A percentile compares a stretch with the other conserved stretches of the same genome.
These are phyloP conservation scores for Wickerhamiella musiphila DNA, from an alignment of 805 yeast species.

Conservation along the genomic window DNA sequence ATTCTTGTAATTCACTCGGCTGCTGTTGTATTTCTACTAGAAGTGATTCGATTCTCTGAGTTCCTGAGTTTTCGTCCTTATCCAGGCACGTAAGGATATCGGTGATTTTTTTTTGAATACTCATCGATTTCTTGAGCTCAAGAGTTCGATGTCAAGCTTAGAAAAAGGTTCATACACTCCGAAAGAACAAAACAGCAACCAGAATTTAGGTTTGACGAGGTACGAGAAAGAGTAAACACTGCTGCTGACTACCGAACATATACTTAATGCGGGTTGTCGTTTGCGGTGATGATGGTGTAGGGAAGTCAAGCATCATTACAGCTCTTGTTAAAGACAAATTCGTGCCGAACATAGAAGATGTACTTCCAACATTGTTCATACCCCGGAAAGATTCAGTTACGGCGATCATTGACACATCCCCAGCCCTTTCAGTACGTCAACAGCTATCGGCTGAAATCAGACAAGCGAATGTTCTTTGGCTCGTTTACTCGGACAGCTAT, in stretches of 20 bases:
- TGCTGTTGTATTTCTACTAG: too few species aligned
- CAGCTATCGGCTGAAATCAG: slow-evolving; percentile 56
- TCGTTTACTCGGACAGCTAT: slow-evolving; percentile 87
- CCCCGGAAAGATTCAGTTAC: slow-evolving; percentile 57
- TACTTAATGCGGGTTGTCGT: slow-evolving; percentile 70
- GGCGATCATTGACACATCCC: slow-evolving; percentile 62
- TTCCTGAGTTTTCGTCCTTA: too few species aligned
- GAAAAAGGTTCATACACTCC: too few species aligned
- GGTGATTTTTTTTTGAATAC: too few species aligned
- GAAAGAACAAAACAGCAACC: too few species aligned
- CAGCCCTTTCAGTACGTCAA: slow-evolving; percentile 36
- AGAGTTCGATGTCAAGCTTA: too few species aligned
- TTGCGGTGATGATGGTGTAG: slow-evolving; percentile 74
- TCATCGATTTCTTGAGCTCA: too few species aligned
- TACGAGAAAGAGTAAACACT: too few species aligned
- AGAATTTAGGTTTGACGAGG: too few species aligned
- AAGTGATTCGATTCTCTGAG: too few species aligned
- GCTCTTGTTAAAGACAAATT: slow-evolving; percentile 68
- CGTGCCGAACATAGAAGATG: slow-evolving; percentile 58
- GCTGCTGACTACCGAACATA: not conserved
- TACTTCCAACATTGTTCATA: slow-evolving; percentile 68
- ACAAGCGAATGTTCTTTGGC: slow-evolving; percentile 79
- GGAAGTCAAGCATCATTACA: slow-evolving; percentile 42
- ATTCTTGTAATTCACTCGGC: slow-evolving; percentile 19
- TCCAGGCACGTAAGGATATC: too few species aligned